Conservation (phyloP, 2,329 filamentous ascomycete genomes). For the Ilyonectria mors-panacis region DNA sequence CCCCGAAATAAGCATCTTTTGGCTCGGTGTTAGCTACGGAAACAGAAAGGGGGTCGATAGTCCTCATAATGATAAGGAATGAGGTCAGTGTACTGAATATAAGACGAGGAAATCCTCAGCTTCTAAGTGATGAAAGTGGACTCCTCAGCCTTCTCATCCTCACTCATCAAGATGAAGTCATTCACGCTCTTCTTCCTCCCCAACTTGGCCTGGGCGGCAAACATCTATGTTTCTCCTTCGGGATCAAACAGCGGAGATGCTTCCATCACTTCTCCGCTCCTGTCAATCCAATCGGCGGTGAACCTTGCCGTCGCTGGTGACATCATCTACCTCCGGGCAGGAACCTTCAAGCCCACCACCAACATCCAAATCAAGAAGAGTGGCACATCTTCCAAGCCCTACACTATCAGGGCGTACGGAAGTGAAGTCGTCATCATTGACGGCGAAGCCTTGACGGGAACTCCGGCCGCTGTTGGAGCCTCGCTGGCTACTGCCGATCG, state of each 20-base stretch:
- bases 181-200: constrained; percentile 13
- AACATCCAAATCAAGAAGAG: constrained; percentile 64
- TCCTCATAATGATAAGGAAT: background rate
- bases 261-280: constrained; percentile 52
- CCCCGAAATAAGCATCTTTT: background rate
- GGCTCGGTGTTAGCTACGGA: background rate
- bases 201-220: constrained; percentile 40
- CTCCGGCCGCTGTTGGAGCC: constrained; percentile 57
- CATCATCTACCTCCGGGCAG: constrained; percentile 60
- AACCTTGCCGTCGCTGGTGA: constrained; percentile 61
- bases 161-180: constrained; percentile 15
- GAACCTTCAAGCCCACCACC: constrained; percentile 59
- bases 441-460: constrained; percentile 54
- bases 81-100: background rate
- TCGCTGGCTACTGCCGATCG: constrained; percentile 57
- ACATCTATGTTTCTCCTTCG: constrained; percentile 61
- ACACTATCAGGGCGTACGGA: constrained; percentile 58
- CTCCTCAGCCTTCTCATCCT: background rate
- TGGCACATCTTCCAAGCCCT: constrained; percentile 56
- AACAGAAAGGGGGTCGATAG: background rate
- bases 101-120: background rate
- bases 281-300: constrained; percentile 62
- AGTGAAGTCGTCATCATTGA: constrained; percentile 61
- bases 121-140: background rate
- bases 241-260: constrained; percentile 57